A percentile compares a stretch with the other conserved stretches of the same genome.
phyloP scores from a whole-genome alignment of 2,329 filamentous ascomycete species.

The Colletotrichum spinosum region DNA sequence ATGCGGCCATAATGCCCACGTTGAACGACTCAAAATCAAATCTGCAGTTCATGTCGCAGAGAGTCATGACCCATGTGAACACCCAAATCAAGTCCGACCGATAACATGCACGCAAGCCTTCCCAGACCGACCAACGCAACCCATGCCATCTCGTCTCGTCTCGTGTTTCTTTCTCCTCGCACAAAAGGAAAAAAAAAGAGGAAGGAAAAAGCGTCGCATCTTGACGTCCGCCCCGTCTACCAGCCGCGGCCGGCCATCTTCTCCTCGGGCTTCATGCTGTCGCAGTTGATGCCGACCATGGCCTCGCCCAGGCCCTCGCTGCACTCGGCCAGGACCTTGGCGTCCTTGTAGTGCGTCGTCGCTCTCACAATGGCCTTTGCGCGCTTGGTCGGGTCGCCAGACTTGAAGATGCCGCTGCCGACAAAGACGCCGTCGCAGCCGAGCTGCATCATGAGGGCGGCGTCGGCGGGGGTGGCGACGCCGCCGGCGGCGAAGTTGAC shows the following conservation, averaged over 20 bases:
- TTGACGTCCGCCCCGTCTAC: conserved; percentile 59
- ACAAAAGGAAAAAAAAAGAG: too few relatives aligned
- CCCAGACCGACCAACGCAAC: neutral
- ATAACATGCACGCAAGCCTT: neutral
- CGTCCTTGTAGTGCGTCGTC: conserved; percentile 88
- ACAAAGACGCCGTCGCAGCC: conserved; percentile 99
- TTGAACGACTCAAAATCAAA: conserved; percentile 17
- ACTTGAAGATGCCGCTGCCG: conserved; percentile 97
- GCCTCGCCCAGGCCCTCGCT: conserved; percentile 93
- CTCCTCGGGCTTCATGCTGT: conserved; percentile 79
- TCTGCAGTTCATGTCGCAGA: conserved; percentile 34
- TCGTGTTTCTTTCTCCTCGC: too few relatives aligned
- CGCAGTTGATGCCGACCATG: conserved; percentile 95
- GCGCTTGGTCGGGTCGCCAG: conserved; percentile 87
- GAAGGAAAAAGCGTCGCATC: neutral
- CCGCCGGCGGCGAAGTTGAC: conserved; percentile 99
- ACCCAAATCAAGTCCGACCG: conserved; percentile 12
- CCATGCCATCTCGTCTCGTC: too few relatives aligned
- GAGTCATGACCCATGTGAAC: conserved; percentile 33
- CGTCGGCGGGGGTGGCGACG: conserved; percentile 98
- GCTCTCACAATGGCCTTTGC: conserved; percentile 96
- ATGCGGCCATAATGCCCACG: conserved; percentile 29
- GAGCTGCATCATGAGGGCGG: conserved; percentile 97
- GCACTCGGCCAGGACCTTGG: conserved; percentile 87
- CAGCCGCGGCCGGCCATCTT: conserved; percentile 89